A percentile compares a stretch with the other conserved stretches of the same genome.
phyloP scores from a whole-genome alignment of 2,329 filamentous ascomycete genomes.

The Mollisiaceae sp. region DNA sequence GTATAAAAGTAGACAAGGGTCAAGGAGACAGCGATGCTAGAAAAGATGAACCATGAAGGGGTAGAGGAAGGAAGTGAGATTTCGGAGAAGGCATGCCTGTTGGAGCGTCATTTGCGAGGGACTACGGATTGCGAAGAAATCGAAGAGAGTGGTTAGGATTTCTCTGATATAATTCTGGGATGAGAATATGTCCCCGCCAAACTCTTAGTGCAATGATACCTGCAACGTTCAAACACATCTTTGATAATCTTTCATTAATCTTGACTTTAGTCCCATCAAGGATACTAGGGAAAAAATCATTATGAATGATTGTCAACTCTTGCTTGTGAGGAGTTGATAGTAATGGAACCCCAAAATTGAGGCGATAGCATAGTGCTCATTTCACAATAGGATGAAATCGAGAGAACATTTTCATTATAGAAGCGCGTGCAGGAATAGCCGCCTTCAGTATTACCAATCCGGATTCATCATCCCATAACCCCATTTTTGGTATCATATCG shows the following conservation, averaged over 20 bases:
- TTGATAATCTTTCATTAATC: too few species aligned
- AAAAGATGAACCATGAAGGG: neutral
- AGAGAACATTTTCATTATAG: constrained; percentile 9
- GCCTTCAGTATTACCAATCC: neutral
- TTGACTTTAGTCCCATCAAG: too few species aligned
- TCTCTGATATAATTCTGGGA: too few species aligned
- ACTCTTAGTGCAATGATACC: too few species aligned
- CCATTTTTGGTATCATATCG: neutral
- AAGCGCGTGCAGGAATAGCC: neutral
- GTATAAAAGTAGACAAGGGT: too few species aligned
- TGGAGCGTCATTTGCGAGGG: neutral
- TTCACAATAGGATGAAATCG: neutral
- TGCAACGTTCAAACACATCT: too few species aligned
- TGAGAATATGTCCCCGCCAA: too few species aligned
- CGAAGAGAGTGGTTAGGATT: neutral
- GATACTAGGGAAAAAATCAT: too few species aligned
- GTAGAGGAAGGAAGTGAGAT: neutral
- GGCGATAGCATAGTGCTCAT: neutral
- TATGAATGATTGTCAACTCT: too few species aligned
- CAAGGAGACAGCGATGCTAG: neutral
- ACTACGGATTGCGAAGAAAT: too few species aligned
- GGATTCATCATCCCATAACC: neutral
- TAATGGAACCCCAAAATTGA: neutral
- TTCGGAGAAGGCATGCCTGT: neutral
- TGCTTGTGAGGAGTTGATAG: neutral